Conservation (phyloP, 495 filamentous ascomycete genomes). For the Penicillium bialowiezense region DNA sequence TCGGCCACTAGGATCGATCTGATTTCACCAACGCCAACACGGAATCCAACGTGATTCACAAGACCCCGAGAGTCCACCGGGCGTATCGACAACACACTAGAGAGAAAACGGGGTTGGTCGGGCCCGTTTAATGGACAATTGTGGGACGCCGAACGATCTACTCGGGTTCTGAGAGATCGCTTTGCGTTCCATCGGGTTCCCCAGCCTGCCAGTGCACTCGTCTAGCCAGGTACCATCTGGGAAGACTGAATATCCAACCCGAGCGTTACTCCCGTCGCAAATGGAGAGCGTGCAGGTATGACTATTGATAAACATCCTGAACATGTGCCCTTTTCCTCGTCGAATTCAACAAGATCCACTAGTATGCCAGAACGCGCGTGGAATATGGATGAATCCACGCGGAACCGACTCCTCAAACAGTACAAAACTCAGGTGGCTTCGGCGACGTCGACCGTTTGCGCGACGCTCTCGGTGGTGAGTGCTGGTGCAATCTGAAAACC, state of each 20-base stretch:
- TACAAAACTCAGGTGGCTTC: conserved; percentile 49
- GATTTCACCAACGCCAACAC: background rate
- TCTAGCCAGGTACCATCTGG: background rate
- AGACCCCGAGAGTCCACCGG: background rate
- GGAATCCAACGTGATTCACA: background rate
- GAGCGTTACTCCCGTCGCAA: conserved; percentile 8
- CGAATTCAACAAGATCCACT: conserved; percentile 25
- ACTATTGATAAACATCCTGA: conserved; percentile 42
- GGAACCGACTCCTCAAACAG: conserved; percentile 41
- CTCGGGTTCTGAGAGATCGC: conserved; percentile 49
- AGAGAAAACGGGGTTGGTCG: conserved; percentile 10
- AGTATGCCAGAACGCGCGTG: conserved; percentile 35
- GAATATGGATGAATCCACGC: conserved; percentile 40
- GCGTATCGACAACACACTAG: background rate
- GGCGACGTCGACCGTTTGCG: conserved; percentile 40
- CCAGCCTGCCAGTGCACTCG: conserved; percentile 32
- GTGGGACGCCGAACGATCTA: conserved; percentile 52
- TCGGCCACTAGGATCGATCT: background rate
- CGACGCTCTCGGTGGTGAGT: conserved; percentile 47
- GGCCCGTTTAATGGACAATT: conserved; percentile 39
- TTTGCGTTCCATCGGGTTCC: conserved; percentile 55
- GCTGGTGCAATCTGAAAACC: too few relatives aligned
- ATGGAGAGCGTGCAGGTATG: conserved; percentile 41
- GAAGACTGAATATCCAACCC: background rate
- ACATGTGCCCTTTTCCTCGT: conserved; percentile 39